Percentiles rank a stretch among this genome's conserved stretches.
These are phyloP conservation scores for Naganishia friedmannii DNA, from an alignment of 768 basidiomycete species.

Conservation along the genomic window DNA sequence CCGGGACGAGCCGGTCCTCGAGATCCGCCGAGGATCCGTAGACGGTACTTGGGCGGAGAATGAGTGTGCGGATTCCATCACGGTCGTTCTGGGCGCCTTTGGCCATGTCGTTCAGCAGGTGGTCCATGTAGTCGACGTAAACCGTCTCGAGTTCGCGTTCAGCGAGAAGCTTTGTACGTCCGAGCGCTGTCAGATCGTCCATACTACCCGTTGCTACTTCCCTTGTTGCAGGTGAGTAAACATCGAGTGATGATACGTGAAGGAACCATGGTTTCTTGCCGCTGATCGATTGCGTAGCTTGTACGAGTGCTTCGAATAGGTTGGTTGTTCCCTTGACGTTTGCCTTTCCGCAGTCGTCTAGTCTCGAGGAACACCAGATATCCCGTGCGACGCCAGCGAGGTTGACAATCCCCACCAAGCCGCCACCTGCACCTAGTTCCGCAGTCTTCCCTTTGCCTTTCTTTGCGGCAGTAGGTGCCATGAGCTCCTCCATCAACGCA, in stretches of 20 bases:
- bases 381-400: constrained; percentile 41
- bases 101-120: constrained; percentile 5
- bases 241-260: constrained; percentile 42
- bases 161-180: constrained; percentile 40
- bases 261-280: constrained; percentile 45
- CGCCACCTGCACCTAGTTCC: constrained; percentile 35
- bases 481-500: neutral
- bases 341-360: constrained; percentile 39
- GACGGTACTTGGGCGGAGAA: constrained; percentile 45
- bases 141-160: constrained; percentile 33
- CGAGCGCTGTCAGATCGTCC: constrained; percentile 36
- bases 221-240: constrained; percentile 38
- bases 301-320: constrained; percentile 33
- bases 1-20: constrained; percentile 42
- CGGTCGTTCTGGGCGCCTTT: constrained; percentile 8
- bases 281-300: constrained; percentile 18
- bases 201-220: neutral
- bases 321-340: constrained; percentile 58
- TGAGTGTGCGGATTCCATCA: constrained; percentile 27
- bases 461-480: neutral
- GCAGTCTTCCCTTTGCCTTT: neutral
- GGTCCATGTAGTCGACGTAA: neutral
- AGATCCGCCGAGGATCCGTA: constrained; percentile 46
- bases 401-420: constrained; percentile 43
- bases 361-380: constrained; percentile 40